Evolutionary conservation across 192 early-diverging fungal species (phyloP).

Genomic region (Coemansia sp.): DNA sequence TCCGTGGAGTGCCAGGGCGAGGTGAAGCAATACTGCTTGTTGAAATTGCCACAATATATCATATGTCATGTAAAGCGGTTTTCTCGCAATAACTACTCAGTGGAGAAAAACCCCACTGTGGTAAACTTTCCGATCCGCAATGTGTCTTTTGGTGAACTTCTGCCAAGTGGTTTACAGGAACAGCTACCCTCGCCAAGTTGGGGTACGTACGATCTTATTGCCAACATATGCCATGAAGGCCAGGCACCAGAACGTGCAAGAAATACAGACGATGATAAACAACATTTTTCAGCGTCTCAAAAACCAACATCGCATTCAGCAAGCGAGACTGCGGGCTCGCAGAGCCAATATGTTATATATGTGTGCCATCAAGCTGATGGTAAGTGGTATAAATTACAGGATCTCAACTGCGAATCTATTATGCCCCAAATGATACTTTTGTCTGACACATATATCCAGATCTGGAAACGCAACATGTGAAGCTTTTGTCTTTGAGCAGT

Average conservation of each 20-base stretch:
- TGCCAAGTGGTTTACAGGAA: conserved; percentile 49
- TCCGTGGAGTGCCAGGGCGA: conserved; percentile 53
- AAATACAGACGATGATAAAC: neutral
- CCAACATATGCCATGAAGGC: conserved; percentile 92
- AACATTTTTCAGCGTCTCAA: neutral
- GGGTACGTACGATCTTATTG: conserved; percentile 77
- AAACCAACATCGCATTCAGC: neutral
- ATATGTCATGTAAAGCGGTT: conserved; percentile 93
- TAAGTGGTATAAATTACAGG: conserved; percentile 96
- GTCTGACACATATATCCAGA: conserved; percentile 75
- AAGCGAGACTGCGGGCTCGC: conserved; percentile 47
- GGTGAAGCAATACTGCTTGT: conserved; percentile 73
- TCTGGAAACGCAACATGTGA: conserved; percentile 12
- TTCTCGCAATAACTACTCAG: conserved; percentile 76
- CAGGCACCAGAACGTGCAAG: conserved; percentile 36
- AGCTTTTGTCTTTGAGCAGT: neutral
- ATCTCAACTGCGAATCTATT: conserved; percentile 89
- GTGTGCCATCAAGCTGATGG: conserved; percentile 73
- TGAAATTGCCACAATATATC: conserved; percentile 77
- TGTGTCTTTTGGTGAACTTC: conserved; percentile 75
- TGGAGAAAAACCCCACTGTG: conserved; percentile 96
- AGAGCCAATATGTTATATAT: conserved; percentile 83
- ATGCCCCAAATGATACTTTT: conserved; percentile 94
- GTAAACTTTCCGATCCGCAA: conserved; percentile 92
- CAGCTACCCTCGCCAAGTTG: conserved; percentile 30